Conservation (phyloP, 2,329 filamentous ascomycete genomes). For the Ophiocordyceps australis region DNA sequence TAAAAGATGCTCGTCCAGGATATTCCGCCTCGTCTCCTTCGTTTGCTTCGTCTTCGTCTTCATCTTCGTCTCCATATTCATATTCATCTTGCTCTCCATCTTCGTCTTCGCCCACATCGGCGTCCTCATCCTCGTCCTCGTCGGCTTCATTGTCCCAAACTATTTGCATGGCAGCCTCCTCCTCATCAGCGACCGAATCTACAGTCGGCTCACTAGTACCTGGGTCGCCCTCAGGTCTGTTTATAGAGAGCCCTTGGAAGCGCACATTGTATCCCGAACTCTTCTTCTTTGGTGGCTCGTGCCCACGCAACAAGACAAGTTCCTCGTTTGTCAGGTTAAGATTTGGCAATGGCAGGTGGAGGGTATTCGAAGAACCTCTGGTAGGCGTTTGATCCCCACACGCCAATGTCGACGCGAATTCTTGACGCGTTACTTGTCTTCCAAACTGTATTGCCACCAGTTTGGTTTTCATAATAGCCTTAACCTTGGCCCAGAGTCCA, state of each 20-base stretch:
- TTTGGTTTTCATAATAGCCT: conserved; percentile 77
- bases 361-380: conserved; percentile 11
- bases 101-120: conserved; percentile 4
- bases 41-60: no score
- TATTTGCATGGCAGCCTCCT: conserved; percentile 3
- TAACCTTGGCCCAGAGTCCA: conserved; percentile 67
- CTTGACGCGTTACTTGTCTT: conserved; percentile 23
- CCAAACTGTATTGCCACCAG: conserved; percentile 48
- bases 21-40: no score
- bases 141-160: conserved; percentile 9
- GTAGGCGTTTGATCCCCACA: conserved; percentile 15
- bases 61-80: no score
- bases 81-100: no score
- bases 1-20: no score
- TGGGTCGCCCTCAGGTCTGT: no score
- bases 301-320: conserved; percentile 13
- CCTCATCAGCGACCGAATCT: conserved; percentile 1
- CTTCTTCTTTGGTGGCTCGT: conserved; percentile 16
- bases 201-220: no score
- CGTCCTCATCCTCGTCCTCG: background rate
- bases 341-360: conserved; percentile 15
- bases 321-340: conserved; percentile 17
- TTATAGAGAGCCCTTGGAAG: no score
- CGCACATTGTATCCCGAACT: conserved; percentile 16
- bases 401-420: conserved; percentile 16